Evolutionary conservation across 495 filamentous ascomycete species (phyloP), one percentile per base, ranked within the genome.

Genomic region (Aspergillus asperescens): DNA sequence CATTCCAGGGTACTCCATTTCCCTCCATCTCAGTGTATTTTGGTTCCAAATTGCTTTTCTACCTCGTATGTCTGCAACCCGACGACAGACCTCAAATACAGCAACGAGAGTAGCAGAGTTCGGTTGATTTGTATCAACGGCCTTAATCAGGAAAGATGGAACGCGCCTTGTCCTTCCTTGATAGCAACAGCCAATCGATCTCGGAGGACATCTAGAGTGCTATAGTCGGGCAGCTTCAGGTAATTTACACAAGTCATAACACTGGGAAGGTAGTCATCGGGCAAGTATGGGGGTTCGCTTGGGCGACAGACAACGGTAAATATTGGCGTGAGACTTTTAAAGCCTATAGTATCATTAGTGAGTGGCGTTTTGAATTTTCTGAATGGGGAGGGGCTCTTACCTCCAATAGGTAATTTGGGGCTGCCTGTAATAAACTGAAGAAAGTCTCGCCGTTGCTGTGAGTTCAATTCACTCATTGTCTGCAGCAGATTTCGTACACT

Each of bases 171-270:
- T n/a, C 94, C 94, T 74, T 99, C 94, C 66, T 83, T 86, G 60
- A 95, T 95, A 34, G 94, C 94, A 45, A 87, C 83, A 37, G 82
- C 82, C 27, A 99, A 72, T 64, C 85, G 84, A 59, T 83, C 76
- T 49, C 77, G 81, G 63, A 99, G 79, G 31, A 87, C 78, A 13
- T 89, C 80, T 54, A 96, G 70, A 61, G 72, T 81, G 59, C 84
- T 92, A 71, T 99, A 99, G 70, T 99, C 90, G 18, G 94, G 94
- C 61, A 99, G 77, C 69, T 99, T 99, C 57, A 99, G 86, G 66
- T 99, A 99, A 66, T 99, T 99, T 65, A 95, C 93, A 67, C 94
- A 97, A 38, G 94, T 99, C 94, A 99, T 99, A 63, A 97, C 94
- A 62, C 91, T 96, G 20, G 94, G 90, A 28, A 99, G 78, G 59